A percentile compares a stretch with the other conserved stretches of the same genome.
Conservation (phyloP, 441 rosid genomes). For the Isatis lusitanica region DNA sequence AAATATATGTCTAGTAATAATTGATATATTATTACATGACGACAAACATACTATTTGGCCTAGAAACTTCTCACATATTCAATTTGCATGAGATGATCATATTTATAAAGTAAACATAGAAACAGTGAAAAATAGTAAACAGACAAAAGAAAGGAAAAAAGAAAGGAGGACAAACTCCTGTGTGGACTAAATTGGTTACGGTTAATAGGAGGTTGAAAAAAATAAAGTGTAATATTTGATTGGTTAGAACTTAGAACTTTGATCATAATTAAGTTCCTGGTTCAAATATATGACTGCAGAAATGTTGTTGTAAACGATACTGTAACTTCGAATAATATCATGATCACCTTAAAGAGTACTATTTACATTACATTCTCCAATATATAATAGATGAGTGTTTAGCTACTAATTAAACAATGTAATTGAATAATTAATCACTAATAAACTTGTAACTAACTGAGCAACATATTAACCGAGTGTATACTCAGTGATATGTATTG, state of each 20-base stretch:
- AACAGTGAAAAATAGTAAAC: not conserved
- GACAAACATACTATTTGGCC: not conserved
- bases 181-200: constrained; percentile 5
- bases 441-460: not conserved
- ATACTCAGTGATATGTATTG: not conserved
- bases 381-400: not conserved
- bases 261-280: not conserved
- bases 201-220: not conserved
- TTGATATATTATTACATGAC: not conserved
- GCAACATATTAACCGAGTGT: not conserved
- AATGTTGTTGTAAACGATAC: not conserved
- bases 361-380: not conserved
- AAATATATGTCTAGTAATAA: not conserved
- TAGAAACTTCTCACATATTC: constrained; percentile 19
- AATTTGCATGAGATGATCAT: not conserved
- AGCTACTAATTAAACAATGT: not conserved
- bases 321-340: not conserved
- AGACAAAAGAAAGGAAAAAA: not conserved
- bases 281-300: not conserved
- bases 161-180: not conserved
- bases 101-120: not conserved
- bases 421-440: not conserved
- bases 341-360: not conserved
- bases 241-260: not conserved
- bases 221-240: not conserved